These are phyloP conservation scores for Vitis hybrid DNA, from an alignment of 177 flowering plant genomes.

Conservation along the genomic window DNA sequence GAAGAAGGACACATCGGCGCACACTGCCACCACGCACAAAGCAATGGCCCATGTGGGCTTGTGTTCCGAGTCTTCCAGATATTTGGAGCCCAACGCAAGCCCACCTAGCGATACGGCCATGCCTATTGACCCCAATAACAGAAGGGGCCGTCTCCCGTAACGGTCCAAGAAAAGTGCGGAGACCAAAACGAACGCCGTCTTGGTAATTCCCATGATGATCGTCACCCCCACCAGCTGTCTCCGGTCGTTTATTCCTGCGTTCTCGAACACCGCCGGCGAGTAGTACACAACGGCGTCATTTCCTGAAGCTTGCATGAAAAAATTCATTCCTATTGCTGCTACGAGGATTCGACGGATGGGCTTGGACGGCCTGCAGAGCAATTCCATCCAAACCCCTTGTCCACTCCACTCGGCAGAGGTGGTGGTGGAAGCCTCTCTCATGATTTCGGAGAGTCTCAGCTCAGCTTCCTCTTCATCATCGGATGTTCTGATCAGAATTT, in stretches of 20 bases:
- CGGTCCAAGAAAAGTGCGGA: conserved; percentile 66
- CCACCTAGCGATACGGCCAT: conserved; percentile 45
- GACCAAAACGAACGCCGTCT: conserved; percentile 55
- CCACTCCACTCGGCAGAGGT: no score
- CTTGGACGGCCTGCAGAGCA: conserved; percentile 43
- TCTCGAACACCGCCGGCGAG: conserved; percentile 68
- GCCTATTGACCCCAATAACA: conserved; percentile 65
- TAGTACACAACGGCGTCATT: conserved; percentile 91
- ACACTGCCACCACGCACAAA: conserved; percentile 56
- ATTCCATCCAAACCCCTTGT: conserved; percentile 72
- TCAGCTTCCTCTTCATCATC: conserved; percentile 53
- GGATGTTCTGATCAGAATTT: conserved; percentile 48
- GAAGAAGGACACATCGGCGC: conserved; percentile 71
- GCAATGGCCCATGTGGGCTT: conserved; percentile 70
- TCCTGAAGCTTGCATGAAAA: conserved; percentile 97
- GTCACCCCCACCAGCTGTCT: conserved; percentile 50
- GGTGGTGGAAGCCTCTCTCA: conserved; percentile 17
- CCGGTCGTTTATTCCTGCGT: conserved; percentile 59
- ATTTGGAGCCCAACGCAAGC: conserved; percentile 57
- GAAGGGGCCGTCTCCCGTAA: conserved; percentile 69
- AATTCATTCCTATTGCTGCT: conserved; percentile 76
- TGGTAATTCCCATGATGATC: conserved; percentile 69
- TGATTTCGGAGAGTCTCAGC: conserved; percentile 46
- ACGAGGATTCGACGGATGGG: conserved; percentile 56
- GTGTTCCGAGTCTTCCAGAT: conserved; percentile 29